phyloP scores from a whole-genome alignment of 768 basidiomycete species.

The Suillus variegatus region DNA sequence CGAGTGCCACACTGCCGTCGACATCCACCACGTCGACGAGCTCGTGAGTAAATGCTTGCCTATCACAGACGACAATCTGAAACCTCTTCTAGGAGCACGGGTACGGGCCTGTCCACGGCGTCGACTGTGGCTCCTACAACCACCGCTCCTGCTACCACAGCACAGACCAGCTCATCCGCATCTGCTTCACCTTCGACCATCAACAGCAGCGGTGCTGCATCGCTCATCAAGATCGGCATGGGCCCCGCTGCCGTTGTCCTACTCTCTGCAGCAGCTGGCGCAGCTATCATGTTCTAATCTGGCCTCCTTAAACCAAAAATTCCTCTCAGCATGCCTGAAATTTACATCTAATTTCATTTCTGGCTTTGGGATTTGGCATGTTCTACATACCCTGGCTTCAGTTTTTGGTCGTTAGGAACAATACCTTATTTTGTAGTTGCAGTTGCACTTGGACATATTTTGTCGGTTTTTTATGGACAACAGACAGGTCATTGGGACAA shows the following conservation, averaged over 20 bases:
- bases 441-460: slow-evolving; percentile 20
- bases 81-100: not conserved
- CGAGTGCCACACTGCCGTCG: slow-evolving; percentile 4
- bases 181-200: slow-evolving; percentile 24
- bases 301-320: slow-evolving; percentile 11
- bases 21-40: slow-evolving; percentile 18
- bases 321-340: not conserved
- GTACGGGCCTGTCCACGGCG: not conserved
- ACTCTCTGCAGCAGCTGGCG: slow-evolving; percentile 52
- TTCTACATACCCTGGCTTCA: slow-evolving; percentile 9
- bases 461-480: not conserved
- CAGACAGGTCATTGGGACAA: slow-evolving; percentile 12
- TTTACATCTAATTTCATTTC: slow-evolving; percentile 6
- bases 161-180: slow-evolving; percentile 17
- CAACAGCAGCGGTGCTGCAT: slow-evolving; percentile 27
- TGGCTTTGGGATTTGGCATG: slow-evolving; percentile 7
- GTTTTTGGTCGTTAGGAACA: slow-evolving; percentile 11
- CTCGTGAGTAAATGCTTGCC: slow-evolving; percentile 13
- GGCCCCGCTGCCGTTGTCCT: slow-evolving; percentile 38
- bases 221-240: slow-evolving; percentile 30
- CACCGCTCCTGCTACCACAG: slow-evolving; percentile 18
- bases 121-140: not conserved
- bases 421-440: slow-evolving; percentile 4
- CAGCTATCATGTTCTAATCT: slow-evolving; percentile 45
- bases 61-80: not conserved